These are phyloP conservation scores for Aspergillus ochraceoroseus DNA, from an alignment of 2,329 filamentous ascomycete genomes.

Conservation along the genomic window DNA sequence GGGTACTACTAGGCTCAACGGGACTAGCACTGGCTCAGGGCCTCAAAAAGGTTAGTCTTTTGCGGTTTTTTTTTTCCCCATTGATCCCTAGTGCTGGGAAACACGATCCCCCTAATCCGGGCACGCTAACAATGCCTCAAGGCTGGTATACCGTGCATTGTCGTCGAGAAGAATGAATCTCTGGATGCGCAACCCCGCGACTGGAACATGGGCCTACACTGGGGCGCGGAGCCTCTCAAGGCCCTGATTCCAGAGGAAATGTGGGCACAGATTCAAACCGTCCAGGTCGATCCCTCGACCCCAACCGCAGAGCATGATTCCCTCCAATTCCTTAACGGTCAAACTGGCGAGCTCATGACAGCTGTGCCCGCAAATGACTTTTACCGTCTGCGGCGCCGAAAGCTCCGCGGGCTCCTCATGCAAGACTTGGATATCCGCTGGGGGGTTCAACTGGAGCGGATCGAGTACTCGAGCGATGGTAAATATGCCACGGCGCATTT, in stretches of 20 bases:
- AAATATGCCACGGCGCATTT: slow-evolving; percentile 18
- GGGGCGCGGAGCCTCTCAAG: slow-evolving; percentile 25
- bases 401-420: slow-evolving; percentile 26
- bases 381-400: slow-evolving; percentile 29
- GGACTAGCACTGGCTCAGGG: slow-evolving; percentile 43
- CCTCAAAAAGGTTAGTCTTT: slow-evolving; percentile 34
- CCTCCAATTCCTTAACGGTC: slow-evolving; percentile 26
- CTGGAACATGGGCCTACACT: slow-evolving; percentile 36
- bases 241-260: slow-evolving; percentile 23
- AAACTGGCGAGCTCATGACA: slow-evolving; percentile 25
- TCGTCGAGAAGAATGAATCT: slow-evolving; percentile 26
- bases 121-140: slow-evolving; percentile 6
- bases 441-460: slow-evolving; percentile 16
- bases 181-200: slow-evolving; percentile 23
- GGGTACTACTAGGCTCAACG: slow-evolving; percentile 35
- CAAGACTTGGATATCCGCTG: slow-evolving; percentile 28
- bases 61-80: neutral
- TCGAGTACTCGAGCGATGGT: slow-evolving; percentile 20
- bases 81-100: neutral
- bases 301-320: slow-evolving; percentile 22
- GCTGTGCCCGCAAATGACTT: slow-evolving; percentile 27
- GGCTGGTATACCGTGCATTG: slow-evolving; percentile 24
- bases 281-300: slow-evolving; percentile 28
- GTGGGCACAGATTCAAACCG: slow-evolving; percentile 26
- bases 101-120: too few species aligned